Percentiles rank a stretch among this genome's conserved stretches.
These are phyloP conservation scores for Mycena rosella DNA, from an alignment of 768 basidiomycete species.

Conservation along the genomic window DNA sequence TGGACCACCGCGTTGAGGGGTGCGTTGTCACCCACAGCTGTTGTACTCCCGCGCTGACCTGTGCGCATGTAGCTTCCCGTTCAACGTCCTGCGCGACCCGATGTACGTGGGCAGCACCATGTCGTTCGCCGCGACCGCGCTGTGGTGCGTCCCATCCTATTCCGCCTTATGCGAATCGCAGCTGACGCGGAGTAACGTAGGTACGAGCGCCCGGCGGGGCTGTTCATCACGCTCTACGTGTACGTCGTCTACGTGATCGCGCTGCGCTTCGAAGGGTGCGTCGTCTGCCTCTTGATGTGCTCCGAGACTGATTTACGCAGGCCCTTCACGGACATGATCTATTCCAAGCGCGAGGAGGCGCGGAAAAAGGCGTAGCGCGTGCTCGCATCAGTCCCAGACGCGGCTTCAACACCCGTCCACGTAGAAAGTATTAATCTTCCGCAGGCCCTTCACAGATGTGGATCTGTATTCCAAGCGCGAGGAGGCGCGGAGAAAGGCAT, in stretches of 20 bases:
- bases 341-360: slow-evolving; percentile 65
- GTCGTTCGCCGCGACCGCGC: slow-evolving; percentile 86
- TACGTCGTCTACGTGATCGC: slow-evolving; percentile 89
- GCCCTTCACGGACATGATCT: slow-evolving; percentile 89
- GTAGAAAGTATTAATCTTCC: too few species aligned
- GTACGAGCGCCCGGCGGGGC: slow-evolving; percentile 88
- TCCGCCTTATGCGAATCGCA: neutral
- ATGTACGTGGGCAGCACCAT: slow-evolving; percentile 98
- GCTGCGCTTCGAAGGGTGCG: slow-evolving; percentile 91
- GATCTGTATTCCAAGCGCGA: too few species aligned
- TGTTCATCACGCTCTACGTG: slow-evolving; percentile 85
- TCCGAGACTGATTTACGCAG: slow-evolving; percentile 46
- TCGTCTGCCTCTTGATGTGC: slow-evolving; percentile 24
- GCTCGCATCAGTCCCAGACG: neutral
- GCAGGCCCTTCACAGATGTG: too few species aligned
- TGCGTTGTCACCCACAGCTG: slow-evolving; percentile 42
- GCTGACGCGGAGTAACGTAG: slow-evolving; percentile 52
- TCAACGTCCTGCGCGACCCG: slow-evolving; percentile 91
- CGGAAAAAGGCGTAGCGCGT: slow-evolving; percentile 41
- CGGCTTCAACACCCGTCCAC: too few species aligned
- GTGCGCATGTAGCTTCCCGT: slow-evolving; percentile 76
- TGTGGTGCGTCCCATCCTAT: slow-evolving; percentile 76
- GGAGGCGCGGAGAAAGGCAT: too few species aligned
- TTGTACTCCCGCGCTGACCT: neutral
- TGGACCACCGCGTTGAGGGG: slow-evolving; percentile 91